Evolutionary conservation across 1,284 basidiomycete genomes (phyloP).

Genomic region (Trametes hirsuta): DNA sequence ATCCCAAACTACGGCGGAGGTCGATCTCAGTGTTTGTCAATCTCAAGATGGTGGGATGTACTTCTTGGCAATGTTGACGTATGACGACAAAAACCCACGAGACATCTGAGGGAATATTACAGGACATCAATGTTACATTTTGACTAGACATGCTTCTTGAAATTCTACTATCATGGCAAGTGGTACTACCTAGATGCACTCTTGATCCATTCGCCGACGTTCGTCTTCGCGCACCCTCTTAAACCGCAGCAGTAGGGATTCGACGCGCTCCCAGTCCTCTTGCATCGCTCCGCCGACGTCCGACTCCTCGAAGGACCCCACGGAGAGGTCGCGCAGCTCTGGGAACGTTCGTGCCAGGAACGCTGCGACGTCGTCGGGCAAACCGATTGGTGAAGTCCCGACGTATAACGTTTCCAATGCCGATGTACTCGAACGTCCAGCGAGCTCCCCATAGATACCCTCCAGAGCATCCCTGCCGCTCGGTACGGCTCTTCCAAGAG

Average conservation of each 20-base stretch:
- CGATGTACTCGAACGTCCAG: background rate
- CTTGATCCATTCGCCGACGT: background rate
- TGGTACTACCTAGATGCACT: too few species aligned
- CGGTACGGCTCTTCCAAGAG: background rate
- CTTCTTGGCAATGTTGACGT: too few species aligned
- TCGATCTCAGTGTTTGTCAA: too few species aligned
- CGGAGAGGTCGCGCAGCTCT: background rate
- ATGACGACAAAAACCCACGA: too few species aligned
- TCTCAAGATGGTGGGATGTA: too few species aligned
- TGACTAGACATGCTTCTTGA: background rate
- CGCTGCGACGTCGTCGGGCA: background rate
- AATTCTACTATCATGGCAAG: too few species aligned
- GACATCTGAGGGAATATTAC: too few species aligned
- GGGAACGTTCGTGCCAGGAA: constrained; percentile 9
- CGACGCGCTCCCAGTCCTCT: background rate
- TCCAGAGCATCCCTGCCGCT: background rate
- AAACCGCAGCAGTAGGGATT: background rate
- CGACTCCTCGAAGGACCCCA: background rate
- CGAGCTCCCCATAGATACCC: background rate
- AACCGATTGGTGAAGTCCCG: background rate
- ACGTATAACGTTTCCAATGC: background rate
- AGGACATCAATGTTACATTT: background rate
- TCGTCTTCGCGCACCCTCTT: background rate
- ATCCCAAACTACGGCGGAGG: too few species aligned
- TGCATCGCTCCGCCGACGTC: background rate